These are phyloP conservation scores for Colletotrichum siamense DNA, from an alignment of 2,329 filamentous ascomycete species.

Conservation along the genomic window DNA sequence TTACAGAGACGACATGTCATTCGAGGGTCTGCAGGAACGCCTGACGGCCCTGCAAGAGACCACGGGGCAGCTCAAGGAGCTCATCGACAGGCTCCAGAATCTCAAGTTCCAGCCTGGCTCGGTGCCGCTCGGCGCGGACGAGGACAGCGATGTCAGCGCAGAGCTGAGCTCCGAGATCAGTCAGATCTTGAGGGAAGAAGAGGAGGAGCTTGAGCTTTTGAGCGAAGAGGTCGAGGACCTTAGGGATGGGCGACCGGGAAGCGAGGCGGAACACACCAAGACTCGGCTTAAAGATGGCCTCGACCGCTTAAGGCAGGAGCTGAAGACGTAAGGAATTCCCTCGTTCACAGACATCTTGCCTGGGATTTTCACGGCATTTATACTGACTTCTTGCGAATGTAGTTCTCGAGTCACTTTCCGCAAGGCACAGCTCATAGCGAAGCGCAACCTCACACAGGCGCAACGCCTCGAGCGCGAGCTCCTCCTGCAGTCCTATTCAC, in stretches of 20 bases:
- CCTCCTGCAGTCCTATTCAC: slow-evolving; percentile 70
- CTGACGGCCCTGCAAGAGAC: slow-evolving; percentile 66
- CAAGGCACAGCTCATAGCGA: slow-evolving; percentile 81
- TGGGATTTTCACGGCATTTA: slow-evolving; percentile 22
- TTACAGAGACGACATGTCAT: slow-evolving; percentile 47
- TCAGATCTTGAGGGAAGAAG: slow-evolving; percentile 75
- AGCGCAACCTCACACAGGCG: slow-evolving; percentile 74
- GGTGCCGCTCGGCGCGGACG: slow-evolving; percentile 53
- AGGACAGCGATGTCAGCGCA: slow-evolving; percentile 61
- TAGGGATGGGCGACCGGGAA: slow-evolving; percentile 54
- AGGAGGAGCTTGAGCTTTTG: slow-evolving; percentile 84
- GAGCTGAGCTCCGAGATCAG: slow-evolving; percentile 85
- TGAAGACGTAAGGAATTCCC: slow-evolving; percentile 64
- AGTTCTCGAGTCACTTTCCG: slow-evolving; percentile 74
- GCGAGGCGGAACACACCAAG: slow-evolving; percentile 65
- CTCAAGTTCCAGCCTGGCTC: slow-evolving; percentile 65
- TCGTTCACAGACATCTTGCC: background rate
- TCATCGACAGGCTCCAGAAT: slow-evolving; percentile 64
- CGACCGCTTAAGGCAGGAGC: slow-evolving; percentile 70
- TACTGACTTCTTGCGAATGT: background rate
- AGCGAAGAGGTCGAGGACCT: slow-evolving; percentile 79
- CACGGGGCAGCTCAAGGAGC: slow-evolving; percentile 59
- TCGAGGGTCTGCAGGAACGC: slow-evolving; percentile 67
- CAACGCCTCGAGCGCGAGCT: slow-evolving; percentile 79
- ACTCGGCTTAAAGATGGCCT: slow-evolving; percentile 71